Conservation (phyloP, 352 stramenopile genomes). For the Phytophthora citrophthora region DNA sequence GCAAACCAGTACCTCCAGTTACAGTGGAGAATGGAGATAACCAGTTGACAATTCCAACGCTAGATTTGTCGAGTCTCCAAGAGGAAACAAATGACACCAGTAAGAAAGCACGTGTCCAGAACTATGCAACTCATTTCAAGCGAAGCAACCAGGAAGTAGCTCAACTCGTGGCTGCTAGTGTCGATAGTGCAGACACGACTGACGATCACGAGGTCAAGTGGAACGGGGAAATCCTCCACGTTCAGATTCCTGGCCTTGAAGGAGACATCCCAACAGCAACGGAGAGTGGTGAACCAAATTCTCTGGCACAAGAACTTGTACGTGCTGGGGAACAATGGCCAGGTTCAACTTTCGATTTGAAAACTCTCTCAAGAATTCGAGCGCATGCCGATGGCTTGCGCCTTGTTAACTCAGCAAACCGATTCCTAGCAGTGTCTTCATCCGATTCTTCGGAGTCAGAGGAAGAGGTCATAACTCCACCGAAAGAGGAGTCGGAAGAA, state of each 20-base stretch:
- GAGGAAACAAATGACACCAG: constrained; percentile 2
- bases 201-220: constrained; percentile 41
- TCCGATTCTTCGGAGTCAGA: constrained; percentile 39
- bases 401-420: constrained; percentile 51
- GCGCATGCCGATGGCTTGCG: constrained; percentile 58
- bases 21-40: background rate
- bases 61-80: constrained; percentile 21
- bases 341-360: constrained; percentile 50
- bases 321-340: constrained; percentile 18
- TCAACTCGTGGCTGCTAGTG: constrained; percentile 2
- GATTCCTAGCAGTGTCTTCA: constrained; percentile 51
- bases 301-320: constrained; percentile 2
- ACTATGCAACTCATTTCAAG: constrained; percentile 47
- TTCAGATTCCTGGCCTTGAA: constrained; percentile 29
- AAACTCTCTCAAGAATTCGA: constrained; percentile 52
- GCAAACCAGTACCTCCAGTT: background rate
- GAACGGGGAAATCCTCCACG: constrained; percentile 45
- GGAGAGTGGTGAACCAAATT: background rate
- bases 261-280: background rate
- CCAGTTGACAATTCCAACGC: background rate
- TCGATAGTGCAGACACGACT: constrained; percentile 9
- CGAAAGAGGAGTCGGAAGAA: constrained; percentile 34
- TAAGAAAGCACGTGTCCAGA: constrained; percentile 39
- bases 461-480: constrained; percentile 25
- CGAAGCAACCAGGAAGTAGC: constrained; percentile 14